Evolutionary conservation across 108 stramenopile genomes (phyloP), one percentile per base, ranked within the genome.

Genomic region (Cyclotella choctawhatcheeana): DNA sequence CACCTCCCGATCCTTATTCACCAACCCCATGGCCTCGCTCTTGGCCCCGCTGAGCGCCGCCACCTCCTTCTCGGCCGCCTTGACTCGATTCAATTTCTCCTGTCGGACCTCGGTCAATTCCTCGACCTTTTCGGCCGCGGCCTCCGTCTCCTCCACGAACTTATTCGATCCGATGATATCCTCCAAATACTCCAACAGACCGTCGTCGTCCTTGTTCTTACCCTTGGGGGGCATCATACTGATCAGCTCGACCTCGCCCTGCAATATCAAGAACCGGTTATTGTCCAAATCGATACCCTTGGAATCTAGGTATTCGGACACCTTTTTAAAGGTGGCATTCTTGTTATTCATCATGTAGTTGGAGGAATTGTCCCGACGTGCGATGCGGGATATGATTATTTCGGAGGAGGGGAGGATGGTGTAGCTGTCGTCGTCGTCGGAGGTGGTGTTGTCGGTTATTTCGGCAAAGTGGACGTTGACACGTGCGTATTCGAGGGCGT

Each of bases 191-290:
- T 98, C 99, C 48, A 99, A 77, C n/a, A 99, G 82, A 20, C 99
- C 99, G 34, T 98, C 97, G 73, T 99, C 98, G 59, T 94, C 78
- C 63, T 95, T 90, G 31, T 69, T 91, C 74, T 91, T 95, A 5
- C 93, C 97, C 88, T 98, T 99, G 79, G 99, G 99, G 33, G 97
- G 90, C 99, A 99, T 99, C 96, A 98, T 97, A 44, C 94, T 89
- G 63, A 99, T 99, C 96, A 97, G 95, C 77, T 98, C 98, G 20
- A 98, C 98, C 82, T 98, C 98, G 6, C 98, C 98, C 83, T 99
- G 98, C 33, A 99, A 84, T 74, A 99, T 99, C 2, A 99, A 72
- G 82, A 99, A 99, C 26, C 99, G 92, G 72, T 99, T 99, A 84
- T 99, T 97, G 73, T 98, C 97, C 14, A 99, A 83, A 83, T 99